Conservation (phyloP, 1,139 yeast species). For the Pneumocystis sp. region DNA sequence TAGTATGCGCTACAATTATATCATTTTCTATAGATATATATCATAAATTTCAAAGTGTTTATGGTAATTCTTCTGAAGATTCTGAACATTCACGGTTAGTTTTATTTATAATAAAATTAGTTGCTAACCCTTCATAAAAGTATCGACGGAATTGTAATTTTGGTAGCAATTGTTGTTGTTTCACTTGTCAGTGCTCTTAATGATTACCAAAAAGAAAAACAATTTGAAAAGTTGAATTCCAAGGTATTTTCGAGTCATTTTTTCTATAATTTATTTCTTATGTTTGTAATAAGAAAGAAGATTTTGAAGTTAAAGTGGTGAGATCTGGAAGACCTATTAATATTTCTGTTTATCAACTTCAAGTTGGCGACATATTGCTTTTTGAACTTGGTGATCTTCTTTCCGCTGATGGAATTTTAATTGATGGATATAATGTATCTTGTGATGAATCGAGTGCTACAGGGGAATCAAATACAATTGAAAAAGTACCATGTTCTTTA, state of each 20-base stretch:
- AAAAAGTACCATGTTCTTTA: conserved; percentile 42
- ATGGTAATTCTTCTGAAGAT: conserved; percentile 61
- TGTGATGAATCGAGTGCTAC: conserved; percentile 88
- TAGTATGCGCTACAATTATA: conserved; percentile 73
- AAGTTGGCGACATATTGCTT: conserved; percentile 72
- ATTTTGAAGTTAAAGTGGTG: conserved; percentile 60
- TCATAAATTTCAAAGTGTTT: conserved; percentile 76
- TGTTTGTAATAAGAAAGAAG: conserved; percentile 52
- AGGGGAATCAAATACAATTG: conserved; percentile 79
- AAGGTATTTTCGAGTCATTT: conserved; percentile 15
- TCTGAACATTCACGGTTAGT: conserved; percentile 49
- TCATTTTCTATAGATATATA: conserved; percentile 84
- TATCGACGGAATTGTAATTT: conserved; percentile 83
- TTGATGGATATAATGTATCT: conserved; percentile 59
- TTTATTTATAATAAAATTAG: conserved; percentile 42
- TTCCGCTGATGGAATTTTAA: conserved; percentile 72
- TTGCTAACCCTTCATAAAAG: conserved; percentile 10
- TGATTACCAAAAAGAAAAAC: conserved; percentile 92
- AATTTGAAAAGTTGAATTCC: conserved; percentile 67
- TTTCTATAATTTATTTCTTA: neutral
- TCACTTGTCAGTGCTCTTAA: conserved; percentile 86
- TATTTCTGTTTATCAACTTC: conserved; percentile 56
- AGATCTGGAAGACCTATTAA: conserved; percentile 57
- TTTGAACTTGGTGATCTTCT: conserved; percentile 89
- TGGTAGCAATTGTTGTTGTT: conserved; percentile 80